These are phyloP conservation scores for Elaeis guineensis DNA, from an alignment of 176 grass and related monocot genomes.

Conservation along the genomic window DNA sequence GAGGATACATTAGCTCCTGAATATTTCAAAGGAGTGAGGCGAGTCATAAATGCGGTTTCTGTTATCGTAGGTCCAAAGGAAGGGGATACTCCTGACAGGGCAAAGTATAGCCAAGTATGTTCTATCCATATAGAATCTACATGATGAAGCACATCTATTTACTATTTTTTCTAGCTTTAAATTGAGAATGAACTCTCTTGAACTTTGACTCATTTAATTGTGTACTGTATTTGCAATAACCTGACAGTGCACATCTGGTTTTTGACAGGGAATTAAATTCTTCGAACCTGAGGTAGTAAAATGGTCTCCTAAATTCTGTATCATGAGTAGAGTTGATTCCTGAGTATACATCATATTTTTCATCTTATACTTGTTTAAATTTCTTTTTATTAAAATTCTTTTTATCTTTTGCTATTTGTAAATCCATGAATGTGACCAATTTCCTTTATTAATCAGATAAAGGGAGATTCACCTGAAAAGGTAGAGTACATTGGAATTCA, in stretches of 20 bases:
- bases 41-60: constrained; percentile 79
- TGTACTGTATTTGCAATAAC: constrained; percentile 1
- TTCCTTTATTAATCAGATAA: constrained; percentile 60
- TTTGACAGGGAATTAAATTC: constrained; percentile 92
- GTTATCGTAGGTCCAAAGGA: constrained; percentile 96
- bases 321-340: constrained; percentile 10
- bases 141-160: too few relatives aligned
- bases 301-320: constrained; percentile 20
- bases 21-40: constrained; percentile 75
- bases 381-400: too few relatives aligned
- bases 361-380: too few relatives aligned
- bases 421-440: background rate
- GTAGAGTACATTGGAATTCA: constrained; percentile 88
- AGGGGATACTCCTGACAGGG: constrained; percentile 91
- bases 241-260: constrained; percentile 2
- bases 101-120: constrained; percentile 89
- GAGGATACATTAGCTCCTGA: constrained; percentile 56
- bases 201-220: too few relatives aligned
- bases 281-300: constrained; percentile 85
- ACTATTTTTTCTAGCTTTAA: too few relatives aligned
- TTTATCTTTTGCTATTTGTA: too few relatives aligned
- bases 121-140: constrained; percentile 3
- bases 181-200: too few relatives aligned
- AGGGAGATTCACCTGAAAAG: constrained; percentile 87
- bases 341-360: too few relatives aligned